A percentile compares a stretch with the other conserved stretches of the same genome.
Conservation (phyloP, 768 basidiomycete species). For the Lyophyllum semitale region DNA sequence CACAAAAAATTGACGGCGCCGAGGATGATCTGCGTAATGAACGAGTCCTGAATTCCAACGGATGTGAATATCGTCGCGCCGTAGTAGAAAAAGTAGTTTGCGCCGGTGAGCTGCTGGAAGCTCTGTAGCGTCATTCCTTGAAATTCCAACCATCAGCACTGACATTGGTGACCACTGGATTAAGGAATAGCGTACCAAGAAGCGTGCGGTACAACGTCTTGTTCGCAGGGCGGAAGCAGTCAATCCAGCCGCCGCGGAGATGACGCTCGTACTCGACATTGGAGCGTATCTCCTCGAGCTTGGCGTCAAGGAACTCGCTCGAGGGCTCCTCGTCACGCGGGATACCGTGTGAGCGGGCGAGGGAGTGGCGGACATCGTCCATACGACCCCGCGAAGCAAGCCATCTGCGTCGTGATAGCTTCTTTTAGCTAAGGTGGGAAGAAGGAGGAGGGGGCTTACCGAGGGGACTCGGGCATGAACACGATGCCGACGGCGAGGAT, state of each 20-base stretch:
- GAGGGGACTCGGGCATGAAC: constrained; percentile 70
- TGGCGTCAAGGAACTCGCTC: constrained; percentile 44
- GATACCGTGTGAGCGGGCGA: constrained; percentile 53
- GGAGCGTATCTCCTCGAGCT: constrained; percentile 56
- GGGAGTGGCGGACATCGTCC: constrained; percentile 49
- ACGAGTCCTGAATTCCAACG: constrained; percentile 69
- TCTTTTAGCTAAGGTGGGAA: background rate
- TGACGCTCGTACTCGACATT: constrained; percentile 52
- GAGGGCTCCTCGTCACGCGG: constrained; percentile 35
- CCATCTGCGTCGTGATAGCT: constrained; percentile 40
- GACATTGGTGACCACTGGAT: background rate
- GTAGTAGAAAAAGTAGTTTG: constrained; percentile 72
- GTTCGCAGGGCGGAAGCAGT: constrained; percentile 58
- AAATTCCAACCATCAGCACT: background rate
- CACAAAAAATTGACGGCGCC: constrained; percentile 73
- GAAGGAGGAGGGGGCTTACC: constrained; percentile 28
- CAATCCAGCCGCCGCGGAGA: constrained; percentile 59
- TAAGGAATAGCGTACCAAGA: constrained; percentile 36
- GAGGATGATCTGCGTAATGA: constrained; percentile 74
- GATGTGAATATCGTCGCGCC: constrained; percentile 66
- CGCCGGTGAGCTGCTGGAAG: constrained; percentile 73
- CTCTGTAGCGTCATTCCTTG: constrained; percentile 64
- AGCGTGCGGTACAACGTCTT: constrained; percentile 67
- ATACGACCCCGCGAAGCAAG: constrained; percentile 48
- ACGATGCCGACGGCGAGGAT: constrained; percentile 65